Percentiles rank a stretch among this genome's conserved stretches.
Conservation (phyloP, 2,329 filamentous ascomycete species). For the Parasarocladium wereldwijsianum region DNA sequence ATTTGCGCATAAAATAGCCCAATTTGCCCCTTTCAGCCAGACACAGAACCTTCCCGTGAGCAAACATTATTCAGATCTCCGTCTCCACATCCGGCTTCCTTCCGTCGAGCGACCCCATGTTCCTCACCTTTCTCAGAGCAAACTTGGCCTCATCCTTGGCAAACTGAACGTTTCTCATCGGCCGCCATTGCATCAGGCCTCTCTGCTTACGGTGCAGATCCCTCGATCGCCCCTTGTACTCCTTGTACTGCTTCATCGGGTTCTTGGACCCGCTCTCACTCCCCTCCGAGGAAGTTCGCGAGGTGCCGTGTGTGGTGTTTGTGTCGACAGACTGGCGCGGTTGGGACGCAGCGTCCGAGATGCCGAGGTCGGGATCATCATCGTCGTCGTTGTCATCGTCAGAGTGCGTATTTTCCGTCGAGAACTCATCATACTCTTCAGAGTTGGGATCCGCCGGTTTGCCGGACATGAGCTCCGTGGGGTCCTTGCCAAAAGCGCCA, state of each 20-base stretch:
- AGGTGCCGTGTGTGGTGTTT: conserved; percentile 17
- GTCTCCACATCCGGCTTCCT: conserved; percentile 83
- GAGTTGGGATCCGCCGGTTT: conserved; percentile 15
- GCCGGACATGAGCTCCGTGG: conserved; percentile 31
- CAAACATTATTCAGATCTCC: conserved; percentile 44
- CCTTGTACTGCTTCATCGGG: conserved; percentile 42
- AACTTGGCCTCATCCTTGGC: conserved; percentile 78
- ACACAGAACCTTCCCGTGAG: no score
- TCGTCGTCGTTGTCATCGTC: conserved; percentile 17
- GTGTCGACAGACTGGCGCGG: conserved; percentile 24
- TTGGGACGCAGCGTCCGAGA: conserved; percentile 34
- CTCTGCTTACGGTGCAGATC: conserved; percentile 74
- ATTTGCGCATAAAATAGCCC: no score
- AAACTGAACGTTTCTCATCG: conserved; percentile 72
- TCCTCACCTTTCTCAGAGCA: conserved; percentile 60
- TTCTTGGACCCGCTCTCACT: conserved; percentile 27
- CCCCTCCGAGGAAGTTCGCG: no score
- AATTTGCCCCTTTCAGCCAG: no score
- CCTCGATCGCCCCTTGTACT: conserved; percentile 53
- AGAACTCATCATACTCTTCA: conserved; percentile 25
- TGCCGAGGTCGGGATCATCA: conserved; percentile 37
- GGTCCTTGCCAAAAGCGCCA: conserved; percentile 71
- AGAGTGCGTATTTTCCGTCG: conserved; percentile 15
- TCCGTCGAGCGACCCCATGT: conserved; percentile 63
- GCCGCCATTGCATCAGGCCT: conserved; percentile 90